Base-by-base conservation (phyloP, 164 flowering plant genomes). In the Sextonia rubra region DNA sequence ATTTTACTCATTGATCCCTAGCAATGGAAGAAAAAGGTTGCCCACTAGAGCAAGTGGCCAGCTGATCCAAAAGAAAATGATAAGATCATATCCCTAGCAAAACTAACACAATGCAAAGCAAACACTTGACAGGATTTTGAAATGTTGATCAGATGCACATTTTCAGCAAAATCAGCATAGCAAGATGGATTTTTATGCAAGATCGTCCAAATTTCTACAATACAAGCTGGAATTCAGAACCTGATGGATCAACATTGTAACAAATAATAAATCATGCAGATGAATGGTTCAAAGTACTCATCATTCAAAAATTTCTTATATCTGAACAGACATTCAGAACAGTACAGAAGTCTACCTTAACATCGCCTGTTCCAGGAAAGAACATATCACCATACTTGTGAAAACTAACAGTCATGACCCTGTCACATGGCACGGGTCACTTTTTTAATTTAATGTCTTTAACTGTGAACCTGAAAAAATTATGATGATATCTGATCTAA, bases 331-430 rank as follows among this genome's bases (percentile, higher is more conserved):
- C 44, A 37, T 9, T 62, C 65, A 62, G 12, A 58, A 58, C 70
- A 55, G 60, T 8, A n/a, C 12, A 49, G 2, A 63, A 69, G 27
- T 20, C 56, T 75, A 95, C 98, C 99, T 95, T 95, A 74, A 90
- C 91, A 85, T 95, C 98, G 58, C 99, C 99, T 15, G 99, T 93
- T 77, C 98, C 99, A 65, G 99, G 99, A 85, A 95, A 95, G 85
- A 93, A 95, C 85, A 78, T 26, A 82, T 93, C 95, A 44, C 99
- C 99, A 70, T 64, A 95, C 80, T 95, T 93, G 88, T 95, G 99
- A 77, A 95, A 93, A 80, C 98, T 95, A 67, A 95, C 94, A 32
- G 98, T 95, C 99, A 93, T 95, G 81, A 95, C 99, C 91, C 98
- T 93, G 97, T 55, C 77, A 83, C 61, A 72, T 7, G 24, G 60